phyloP scores from a whole-genome alignment of 2,329 filamentous ascomycete genomes.

The Penicillium sp. region DNA sequence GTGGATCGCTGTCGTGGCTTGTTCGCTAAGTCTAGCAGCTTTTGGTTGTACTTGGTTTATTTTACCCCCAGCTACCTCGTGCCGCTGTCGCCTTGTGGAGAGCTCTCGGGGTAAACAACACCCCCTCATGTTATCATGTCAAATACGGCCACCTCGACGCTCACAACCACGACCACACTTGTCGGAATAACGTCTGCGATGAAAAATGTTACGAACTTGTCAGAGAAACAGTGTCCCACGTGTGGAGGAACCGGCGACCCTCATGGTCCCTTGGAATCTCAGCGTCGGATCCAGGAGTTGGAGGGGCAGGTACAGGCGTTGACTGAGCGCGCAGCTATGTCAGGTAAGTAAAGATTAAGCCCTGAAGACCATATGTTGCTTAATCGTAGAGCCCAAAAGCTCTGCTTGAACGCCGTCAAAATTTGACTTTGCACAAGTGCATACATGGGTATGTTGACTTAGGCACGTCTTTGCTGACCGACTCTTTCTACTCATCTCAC shows the following conservation, averaged over 20 bases:
- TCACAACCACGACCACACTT: conserved; percentile 32
- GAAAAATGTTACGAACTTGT: conserved; percentile 24
- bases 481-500: conserved; percentile 13
- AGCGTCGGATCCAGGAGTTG: conserved; percentile 52
- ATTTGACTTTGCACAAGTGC: background rate
- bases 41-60: background rate
- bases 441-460: background rate
- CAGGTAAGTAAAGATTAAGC: conserved; percentile 46
- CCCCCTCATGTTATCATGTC: conserved; percentile 32
- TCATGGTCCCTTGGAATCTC: conserved; percentile 33
- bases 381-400: background rate
- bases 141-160: conserved; percentile 23
- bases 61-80: background rate
- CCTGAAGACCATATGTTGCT: background rate
- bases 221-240: conserved; percentile 38
- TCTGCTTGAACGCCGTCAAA: background rate
- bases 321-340: conserved; percentile 54
- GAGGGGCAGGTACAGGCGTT: conserved; percentile 57
- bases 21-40: background rate
- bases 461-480: background rate
- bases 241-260: conserved; percentile 40
- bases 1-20: background rate
- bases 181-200: conserved; percentile 34
- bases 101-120: conserved; percentile 17
- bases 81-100: background rate